Conservation (phyloP, 805 yeast species). For the Ogataea nonfermentans region DNA sequence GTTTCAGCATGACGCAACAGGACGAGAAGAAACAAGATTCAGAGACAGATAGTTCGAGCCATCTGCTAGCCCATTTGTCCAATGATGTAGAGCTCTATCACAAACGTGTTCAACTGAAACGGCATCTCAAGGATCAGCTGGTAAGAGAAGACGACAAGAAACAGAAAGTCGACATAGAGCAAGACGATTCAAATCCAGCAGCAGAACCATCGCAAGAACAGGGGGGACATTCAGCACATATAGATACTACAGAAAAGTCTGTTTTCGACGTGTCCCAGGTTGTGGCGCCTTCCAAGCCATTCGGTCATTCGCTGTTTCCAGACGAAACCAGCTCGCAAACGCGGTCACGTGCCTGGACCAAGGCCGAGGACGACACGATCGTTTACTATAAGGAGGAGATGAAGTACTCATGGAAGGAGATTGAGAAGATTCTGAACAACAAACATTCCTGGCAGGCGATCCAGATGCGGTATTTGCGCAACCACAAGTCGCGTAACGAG, state of each 20-base stretch:
- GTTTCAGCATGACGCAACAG: constrained; percentile 9
- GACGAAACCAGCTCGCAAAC: constrained; percentile 1
- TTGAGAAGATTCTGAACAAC: constrained; percentile 32
- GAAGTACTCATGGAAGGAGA: constrained; percentile 39
- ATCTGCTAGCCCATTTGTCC: constrained; percentile 25
- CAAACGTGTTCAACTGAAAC: constrained; percentile 29
- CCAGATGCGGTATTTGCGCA: constrained; percentile 45
- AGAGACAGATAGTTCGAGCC: constrained; percentile 5
- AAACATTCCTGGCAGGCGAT: constrained; percentile 46
- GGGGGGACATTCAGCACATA: too few species aligned
- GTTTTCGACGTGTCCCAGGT: too few species aligned
- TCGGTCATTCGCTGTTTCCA: too few species aligned
- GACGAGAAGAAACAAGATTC: constrained; percentile 7
- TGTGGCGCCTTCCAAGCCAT: constrained; percentile 6
- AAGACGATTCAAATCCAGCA: not conserved
- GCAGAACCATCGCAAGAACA: constrained; percentile 3
- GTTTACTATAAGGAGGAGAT: constrained; percentile 38
- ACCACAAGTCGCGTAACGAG: constrained; percentile 36
- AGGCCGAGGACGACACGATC: constrained; percentile 37
- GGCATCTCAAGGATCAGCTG: constrained; percentile 17
- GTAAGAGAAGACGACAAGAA: constrained; percentile 8
- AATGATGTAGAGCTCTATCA: constrained; percentile 32
- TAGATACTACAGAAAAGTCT: too few species aligned
- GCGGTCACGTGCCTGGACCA: constrained; percentile 32
- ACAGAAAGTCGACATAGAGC: not conserved